A percentile compares a stretch with the other conserved stretches of the same genome.
Evolutionary conservation across 2,329 filamentous ascomycete species (phyloP).

Genomic region (Colletotrichum higginsianum): DNA sequence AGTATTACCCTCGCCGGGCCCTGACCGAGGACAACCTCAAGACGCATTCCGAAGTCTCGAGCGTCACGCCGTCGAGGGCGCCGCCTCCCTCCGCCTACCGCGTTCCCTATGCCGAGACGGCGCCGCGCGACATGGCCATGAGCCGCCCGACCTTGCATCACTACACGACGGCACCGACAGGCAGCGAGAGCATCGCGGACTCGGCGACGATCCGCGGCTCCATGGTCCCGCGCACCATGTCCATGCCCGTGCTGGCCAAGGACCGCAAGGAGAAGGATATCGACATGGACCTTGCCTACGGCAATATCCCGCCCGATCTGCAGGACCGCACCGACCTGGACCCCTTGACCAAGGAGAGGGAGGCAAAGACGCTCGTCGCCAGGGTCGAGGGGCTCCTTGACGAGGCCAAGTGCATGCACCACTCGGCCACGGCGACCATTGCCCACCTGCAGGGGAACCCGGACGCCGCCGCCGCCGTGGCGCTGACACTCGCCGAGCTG

Average conservation of each 20-base stretch:
- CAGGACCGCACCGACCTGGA: constrained; percentile 64
- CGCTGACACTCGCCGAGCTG: constrained; percentile 91
- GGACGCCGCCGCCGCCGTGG: constrained; percentile 93
- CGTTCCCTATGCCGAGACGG: constrained; percentile 61
- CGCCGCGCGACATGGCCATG: constrained; percentile 59
- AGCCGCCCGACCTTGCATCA: constrained; percentile 43
- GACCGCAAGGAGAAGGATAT: constrained; percentile 66
- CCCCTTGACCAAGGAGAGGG: constrained; percentile 65
- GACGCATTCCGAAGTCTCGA: constrained; percentile 67
- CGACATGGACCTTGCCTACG: constrained; percentile 94
- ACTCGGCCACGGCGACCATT: constrained; percentile 87
- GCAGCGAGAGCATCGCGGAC: constrained; percentile 41
- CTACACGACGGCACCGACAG: constrained; percentile 48
- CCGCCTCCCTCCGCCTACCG: constrained; percentile 57
- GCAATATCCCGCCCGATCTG: constrained; percentile 82
- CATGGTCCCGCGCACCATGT: constrained; percentile 56
- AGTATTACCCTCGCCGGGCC: constrained; percentile 50
- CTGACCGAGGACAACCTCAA: constrained; percentile 69
- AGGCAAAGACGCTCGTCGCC: constrained; percentile 73
- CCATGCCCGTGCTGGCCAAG: constrained; percentile 56
- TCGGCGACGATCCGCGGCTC: constrained; percentile 39
- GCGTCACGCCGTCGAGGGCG: constrained; percentile 59
- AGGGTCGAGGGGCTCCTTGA: constrained; percentile 84
- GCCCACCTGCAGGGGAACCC: constrained; percentile 78
- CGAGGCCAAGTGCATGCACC: constrained; percentile 90